A percentile compares a stretch with the other conserved stretches of the same genome.
Evolutionary conservation across 257 asterid species (phyloP).

Genomic region (Lantana camara): DNA sequence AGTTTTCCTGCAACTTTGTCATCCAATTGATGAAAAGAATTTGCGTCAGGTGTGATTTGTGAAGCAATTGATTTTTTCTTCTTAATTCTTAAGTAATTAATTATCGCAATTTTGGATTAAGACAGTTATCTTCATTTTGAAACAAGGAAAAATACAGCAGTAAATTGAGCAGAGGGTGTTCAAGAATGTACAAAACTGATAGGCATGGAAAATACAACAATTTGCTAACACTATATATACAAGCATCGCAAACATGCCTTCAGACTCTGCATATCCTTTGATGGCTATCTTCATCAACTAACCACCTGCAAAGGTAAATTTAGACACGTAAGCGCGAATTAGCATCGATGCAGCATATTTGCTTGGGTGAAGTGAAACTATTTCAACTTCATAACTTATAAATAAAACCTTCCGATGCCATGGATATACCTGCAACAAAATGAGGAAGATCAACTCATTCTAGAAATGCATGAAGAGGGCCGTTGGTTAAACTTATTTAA

Average conservation of each 20-base stretch:
- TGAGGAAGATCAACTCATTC: too few species aligned
- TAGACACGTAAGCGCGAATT: conserved; percentile 11
- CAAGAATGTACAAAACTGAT: background rate
- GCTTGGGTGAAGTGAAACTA: background rate
- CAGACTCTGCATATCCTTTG: background rate
- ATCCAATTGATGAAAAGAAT: too few species aligned
- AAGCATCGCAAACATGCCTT: background rate
- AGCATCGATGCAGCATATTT: background rate
- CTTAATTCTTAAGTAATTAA: too few species aligned
- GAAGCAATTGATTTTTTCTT: too few species aligned
- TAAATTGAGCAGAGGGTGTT: background rate
- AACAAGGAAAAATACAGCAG: background rate
- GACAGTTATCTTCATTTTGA: too few species aligned
- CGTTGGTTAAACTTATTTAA: too few species aligned
- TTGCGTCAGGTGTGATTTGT: too few species aligned
- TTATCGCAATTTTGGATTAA: too few species aligned
- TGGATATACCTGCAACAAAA: background rate
- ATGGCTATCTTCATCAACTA: conserved; percentile 13
- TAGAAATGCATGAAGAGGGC: too few species aligned
- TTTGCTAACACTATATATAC: too few species aligned
- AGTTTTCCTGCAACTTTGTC: too few species aligned
- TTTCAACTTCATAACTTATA: background rate
- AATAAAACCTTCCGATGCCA: background rate
- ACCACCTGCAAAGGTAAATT: conserved; percentile 35
- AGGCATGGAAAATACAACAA: background rate